Conservation (phyloP, 441 rosid genomes). For the Adansonia gregorii region DNA sequence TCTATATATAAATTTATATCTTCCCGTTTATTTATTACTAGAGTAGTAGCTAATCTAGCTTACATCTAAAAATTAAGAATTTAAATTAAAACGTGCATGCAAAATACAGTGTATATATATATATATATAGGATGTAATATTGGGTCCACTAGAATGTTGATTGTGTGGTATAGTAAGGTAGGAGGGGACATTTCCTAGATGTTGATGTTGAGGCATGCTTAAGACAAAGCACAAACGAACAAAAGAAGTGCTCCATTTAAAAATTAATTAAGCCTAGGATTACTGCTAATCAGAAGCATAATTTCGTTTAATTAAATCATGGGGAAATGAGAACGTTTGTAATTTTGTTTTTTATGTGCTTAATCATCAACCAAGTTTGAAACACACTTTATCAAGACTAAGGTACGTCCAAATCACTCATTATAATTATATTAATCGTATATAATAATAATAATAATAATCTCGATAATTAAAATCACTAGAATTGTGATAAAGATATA, state of each 20-base stretch:
- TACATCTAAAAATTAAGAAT: background rate
- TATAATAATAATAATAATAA: background rate
- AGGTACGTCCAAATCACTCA: conserved; percentile 29
- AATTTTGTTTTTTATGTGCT: conserved; percentile 12
- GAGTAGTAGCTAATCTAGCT: conserved; percentile 5
- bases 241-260: conserved; percentile 26
- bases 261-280: conserved; percentile 32
- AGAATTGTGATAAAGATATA: conserved; percentile 23
- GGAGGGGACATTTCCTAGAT: conserved; percentile 42
- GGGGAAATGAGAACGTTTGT: conserved; percentile 20
- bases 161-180: conserved; percentile 41
- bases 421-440: background rate
- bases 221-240: conserved; percentile 39
- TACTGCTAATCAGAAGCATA: conserved; percentile 33
- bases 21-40: background rate
- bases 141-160: conserved; percentile 45
- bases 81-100: conserved; percentile 17
- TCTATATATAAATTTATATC: background rate
- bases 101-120: background rate
- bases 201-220: conserved; percentile 41
- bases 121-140: background rate
- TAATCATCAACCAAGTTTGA: conserved; percentile 6
- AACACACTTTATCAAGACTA: conserved; percentile 21
- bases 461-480: conserved; percentile 21
- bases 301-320: conserved; percentile 13